Evolutionary conservation across 108 stramenopile species (phyloP), one percentile per base, ranked within the genome.

Genomic region (Pseudonitzschia multiseries): DNA sequence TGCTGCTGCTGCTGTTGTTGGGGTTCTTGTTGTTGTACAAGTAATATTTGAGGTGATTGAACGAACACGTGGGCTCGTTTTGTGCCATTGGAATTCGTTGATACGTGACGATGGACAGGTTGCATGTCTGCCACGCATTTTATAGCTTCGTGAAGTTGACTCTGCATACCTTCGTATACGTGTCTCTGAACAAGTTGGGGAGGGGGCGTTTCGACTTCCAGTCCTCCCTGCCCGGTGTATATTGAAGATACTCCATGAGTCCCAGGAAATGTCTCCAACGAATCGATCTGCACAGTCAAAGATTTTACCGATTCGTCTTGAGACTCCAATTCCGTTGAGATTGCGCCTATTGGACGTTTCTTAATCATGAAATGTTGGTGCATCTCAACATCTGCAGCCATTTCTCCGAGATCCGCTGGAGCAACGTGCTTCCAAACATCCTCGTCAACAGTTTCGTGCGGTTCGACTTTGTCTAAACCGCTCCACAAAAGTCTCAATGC

Each of bases 301-400:
- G 59, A 40, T 24, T 31, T 28, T 26, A 69, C 61, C 44, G 32
- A 31, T 26, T 72, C 42, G 40, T 73, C 62, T 33, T 29, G 36
- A 26, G 46, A 40, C 12, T 65, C 41, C 18, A 64, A 22, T 12
- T 61, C 42, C 12, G 24, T 48, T 28, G 69, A 60, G 14, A 65
- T 64, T 13, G 62, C 59, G 51, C 79, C 69, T 41, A 68, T 82
- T 0, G 93, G 86, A 10, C 93, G 77, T 73, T 94, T 94, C 72
- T 90, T 92, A 18, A 78, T 78, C 63, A 87, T 75, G 65, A 94
- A 94, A 70, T 86, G 89, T 43, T 93, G 88, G 48, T 93, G 94
- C 92, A 92, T 93, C 70, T 96, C 95, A 22, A 96, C 69, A 75
- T 96, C 95, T 0, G 92, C 95, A 21, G 95, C 95, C 91, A 96